Percentiles rank a stretch among this genome's conserved stretches.
Evolutionary conservation across 2,329 filamentous ascomycete genomes (phyloP).

Genomic region (Colletotrichum lini): DNA sequence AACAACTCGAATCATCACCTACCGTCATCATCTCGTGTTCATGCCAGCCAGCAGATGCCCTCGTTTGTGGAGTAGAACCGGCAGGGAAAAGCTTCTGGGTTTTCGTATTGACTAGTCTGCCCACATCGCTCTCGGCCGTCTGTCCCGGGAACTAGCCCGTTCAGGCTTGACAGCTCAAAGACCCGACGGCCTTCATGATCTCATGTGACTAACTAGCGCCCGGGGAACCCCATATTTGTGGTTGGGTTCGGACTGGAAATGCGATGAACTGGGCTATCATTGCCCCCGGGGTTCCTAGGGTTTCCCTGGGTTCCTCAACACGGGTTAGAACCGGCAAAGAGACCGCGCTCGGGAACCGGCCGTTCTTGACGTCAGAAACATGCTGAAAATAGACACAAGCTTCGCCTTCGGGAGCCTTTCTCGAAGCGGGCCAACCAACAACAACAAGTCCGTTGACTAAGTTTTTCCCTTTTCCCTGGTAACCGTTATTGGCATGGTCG

Average conservation of each 20-base stretch:
- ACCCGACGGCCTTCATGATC: conserved; percentile 30
- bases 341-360: conserved; percentile 2
- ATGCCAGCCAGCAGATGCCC: conserved; percentile 5
- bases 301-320: too few relatives aligned
- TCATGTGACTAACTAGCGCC: conserved; percentile 24
- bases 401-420: not conserved
- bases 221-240: conserved; percentile 25
- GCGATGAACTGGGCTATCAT: not conserved
- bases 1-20: not conserved
- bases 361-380: conserved; percentile 26
- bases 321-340: not conserved
- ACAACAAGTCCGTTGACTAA: not conserved
- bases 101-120: conserved; percentile 27
- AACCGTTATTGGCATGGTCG: conserved; percentile 13
- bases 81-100: conserved; percentile 12
- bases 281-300: too few relatives aligned
- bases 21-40: conserved; percentile 30
- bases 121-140: conserved; percentile 17
- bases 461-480: not conserved
- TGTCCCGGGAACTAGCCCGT: conserved; percentile 25
- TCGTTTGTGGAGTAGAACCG: conserved; percentile 26
- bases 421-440: conserved; percentile 18
- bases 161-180: conserved; percentile 29
- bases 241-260: conserved; percentile 2
- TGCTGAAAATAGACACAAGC: conserved; percentile 16